Percentiles rank a stretch among this genome's conserved stretches.
phyloP scores from a whole-genome alignment of 2,329 filamentous ascomycete species.

The Endoconidiophora laricicola region DNA sequence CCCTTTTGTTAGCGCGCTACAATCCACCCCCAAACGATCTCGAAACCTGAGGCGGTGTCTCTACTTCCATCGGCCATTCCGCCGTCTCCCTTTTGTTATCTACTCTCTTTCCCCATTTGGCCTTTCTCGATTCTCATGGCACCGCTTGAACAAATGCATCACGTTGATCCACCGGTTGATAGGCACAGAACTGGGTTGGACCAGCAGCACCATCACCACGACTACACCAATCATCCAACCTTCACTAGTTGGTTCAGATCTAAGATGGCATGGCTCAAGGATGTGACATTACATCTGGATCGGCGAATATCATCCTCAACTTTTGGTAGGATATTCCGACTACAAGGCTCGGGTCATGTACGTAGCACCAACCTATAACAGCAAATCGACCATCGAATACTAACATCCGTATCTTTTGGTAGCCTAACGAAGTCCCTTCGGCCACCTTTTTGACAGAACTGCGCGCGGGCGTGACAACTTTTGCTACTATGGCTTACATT shows the following conservation, averaged over 20 bases:
- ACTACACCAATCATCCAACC: not conserved
- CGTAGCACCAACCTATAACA: constrained; percentile 17
- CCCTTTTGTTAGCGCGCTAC: too few relatives aligned
- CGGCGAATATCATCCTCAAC: constrained; percentile 20
- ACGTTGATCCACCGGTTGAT: constrained; percentile 7
- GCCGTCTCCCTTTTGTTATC: too few relatives aligned
- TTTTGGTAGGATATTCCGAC: constrained; percentile 41
- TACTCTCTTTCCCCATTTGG: too few relatives aligned
- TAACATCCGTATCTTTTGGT: constrained; percentile 2
- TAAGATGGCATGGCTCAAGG: constrained; percentile 5
- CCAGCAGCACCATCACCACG: not conserved
- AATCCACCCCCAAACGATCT: too few relatives aligned
- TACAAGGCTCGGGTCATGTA: constrained; percentile 52
- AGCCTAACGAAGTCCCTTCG: constrained; percentile 51
- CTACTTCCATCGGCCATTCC: too few relatives aligned
- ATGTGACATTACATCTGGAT: constrained; percentile 15
- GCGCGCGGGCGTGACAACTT: constrained; percentile 64
- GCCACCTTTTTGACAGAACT: constrained; percentile 62
- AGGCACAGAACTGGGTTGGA: not conserved
- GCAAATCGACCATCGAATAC: not conserved
- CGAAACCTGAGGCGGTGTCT: too few relatives aligned
- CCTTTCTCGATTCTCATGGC: not conserved
- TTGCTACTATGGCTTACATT: constrained; percentile 72
- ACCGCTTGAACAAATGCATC: constrained; percentile 12
- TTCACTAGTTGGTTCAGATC: constrained; percentile 9